Evolutionary conservation across 139 green algal genomes (phyloP).

Genomic region (Picochlorum sp.): DNA sequence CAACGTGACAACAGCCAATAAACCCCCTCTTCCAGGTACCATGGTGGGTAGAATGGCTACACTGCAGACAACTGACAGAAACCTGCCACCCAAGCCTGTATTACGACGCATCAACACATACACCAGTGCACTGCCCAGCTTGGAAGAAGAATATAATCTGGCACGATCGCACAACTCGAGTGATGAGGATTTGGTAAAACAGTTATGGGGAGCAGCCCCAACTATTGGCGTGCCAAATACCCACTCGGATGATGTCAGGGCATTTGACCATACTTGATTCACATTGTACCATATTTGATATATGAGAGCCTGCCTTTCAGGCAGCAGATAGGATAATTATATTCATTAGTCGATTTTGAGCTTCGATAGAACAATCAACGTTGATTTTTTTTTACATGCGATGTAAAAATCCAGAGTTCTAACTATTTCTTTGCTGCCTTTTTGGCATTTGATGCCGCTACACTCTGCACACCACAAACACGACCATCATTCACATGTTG

Average conservation of each 20-base stretch:
- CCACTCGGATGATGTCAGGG: constrained; percentile 1
- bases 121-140: constrained; percentile 7
- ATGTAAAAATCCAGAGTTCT: too few relatives aligned
- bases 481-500: too few relatives aligned
- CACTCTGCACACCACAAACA: constrained; percentile 3
- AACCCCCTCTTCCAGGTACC: neutral
- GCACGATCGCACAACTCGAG: neutral
- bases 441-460: constrained; percentile 14
- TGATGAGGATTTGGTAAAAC: constrained; percentile 2
- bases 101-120: constrained; percentile 33
- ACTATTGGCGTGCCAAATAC: neutral
- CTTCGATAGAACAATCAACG: neutral
- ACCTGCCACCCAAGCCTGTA: neutral
- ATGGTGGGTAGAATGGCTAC: neutral
- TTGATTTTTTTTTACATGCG: neutral
- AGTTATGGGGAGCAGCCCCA: neutral
- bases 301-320: neutral
- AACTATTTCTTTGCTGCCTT: constrained; percentile 5
- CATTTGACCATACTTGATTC: neutral
- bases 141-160: constrained; percentile 10
- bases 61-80: neutral
- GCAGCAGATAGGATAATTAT: neutral
- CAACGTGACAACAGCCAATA: neutral
- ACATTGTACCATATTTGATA: neutral
- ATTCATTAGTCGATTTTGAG: neutral